Percentiles rank a stretch among this genome's conserved stretches.
Evolutionary conservation across 345 rosid genomes (phyloP).

Genomic region (Moringa oleifera): DNA sequence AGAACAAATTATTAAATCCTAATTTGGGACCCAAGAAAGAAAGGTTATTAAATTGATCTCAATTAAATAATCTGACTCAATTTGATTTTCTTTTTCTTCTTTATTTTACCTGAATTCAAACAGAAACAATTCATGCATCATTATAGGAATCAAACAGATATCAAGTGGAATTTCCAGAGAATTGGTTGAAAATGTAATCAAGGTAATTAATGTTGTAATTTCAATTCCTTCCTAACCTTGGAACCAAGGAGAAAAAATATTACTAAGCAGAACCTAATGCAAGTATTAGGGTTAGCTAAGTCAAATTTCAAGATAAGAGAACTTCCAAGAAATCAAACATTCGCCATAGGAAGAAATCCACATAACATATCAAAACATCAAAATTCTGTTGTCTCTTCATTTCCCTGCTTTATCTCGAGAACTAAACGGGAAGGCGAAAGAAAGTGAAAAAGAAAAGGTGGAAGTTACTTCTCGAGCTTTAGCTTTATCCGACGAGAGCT

Average conservation of each 20-base stretch:
- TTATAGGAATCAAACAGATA: no score
- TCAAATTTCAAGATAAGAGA: background rate
- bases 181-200: no score
- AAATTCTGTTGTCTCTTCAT: background rate
- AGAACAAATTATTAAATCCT: background rate
- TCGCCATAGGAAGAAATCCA: background rate
- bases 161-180: no score
- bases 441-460: slow-evolving; percentile 1
- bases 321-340: background rate
- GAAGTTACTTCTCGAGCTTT: slow-evolving; percentile 66
- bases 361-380: background rate
- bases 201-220: no score
- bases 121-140: background rate
- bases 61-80: background rate
- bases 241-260: background rate
- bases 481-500: slow-evolving; percentile 92
- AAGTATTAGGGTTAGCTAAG: background rate
- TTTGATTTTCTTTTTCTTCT: background rate
- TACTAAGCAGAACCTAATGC: background rate
- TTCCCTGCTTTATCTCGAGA: slow-evolving; percentile 2
- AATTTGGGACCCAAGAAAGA: background rate
- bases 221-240: no score
- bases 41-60: background rate
- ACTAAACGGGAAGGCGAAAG: slow-evolving; percentile 10
- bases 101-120: background rate